Evolutionary conservation across 768 basidiomycete genomes (phyloP).

Genomic region (Baorangia bicolor): DNA sequence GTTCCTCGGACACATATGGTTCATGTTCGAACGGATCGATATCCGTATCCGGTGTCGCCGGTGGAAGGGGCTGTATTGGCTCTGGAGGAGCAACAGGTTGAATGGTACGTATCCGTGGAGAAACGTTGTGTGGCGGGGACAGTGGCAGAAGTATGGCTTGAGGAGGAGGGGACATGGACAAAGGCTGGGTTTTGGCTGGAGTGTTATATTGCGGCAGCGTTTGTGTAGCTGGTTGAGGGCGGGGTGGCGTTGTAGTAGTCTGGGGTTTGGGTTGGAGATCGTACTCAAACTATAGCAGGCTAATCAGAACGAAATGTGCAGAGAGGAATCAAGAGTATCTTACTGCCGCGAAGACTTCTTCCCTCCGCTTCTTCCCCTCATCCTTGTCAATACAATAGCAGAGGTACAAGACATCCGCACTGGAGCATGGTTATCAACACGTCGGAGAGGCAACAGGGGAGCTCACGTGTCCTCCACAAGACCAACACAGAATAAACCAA

Average conservation of each 20-base stretch:
- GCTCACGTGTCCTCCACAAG: constrained; percentile 74
- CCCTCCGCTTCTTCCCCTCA: constrained; percentile 46
- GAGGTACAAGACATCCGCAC: constrained; percentile 64
- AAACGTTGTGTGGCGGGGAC: constrained; percentile 1
- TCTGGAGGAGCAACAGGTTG: constrained; percentile 12
- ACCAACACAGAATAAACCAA: constrained; percentile 81
- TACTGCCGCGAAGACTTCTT: constrained; percentile 57
- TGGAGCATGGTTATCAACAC: constrained; percentile 21
- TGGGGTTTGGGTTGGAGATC: constrained; percentile 28
- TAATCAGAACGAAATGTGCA: constrained; percentile 2
- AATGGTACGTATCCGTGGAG: constrained; percentile 2
- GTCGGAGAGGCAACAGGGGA: neutral
- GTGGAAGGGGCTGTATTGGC: constrained; percentile 15
- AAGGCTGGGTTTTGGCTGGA: constrained; percentile 7
- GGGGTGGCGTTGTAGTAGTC: constrained; percentile 12
- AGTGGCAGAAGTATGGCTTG: constrained; percentile 10
- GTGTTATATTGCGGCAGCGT: constrained; percentile 10
- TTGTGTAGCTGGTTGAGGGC: constrained; percentile 8
- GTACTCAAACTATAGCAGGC: constrained; percentile 40
- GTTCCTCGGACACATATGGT: constrained; percentile 25
- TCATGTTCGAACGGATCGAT: constrained; percentile 36
- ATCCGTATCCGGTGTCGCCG: constrained; percentile 28
- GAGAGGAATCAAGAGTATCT: constrained; percentile 19
- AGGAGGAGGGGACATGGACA: constrained; percentile 12
- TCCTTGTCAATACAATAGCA: constrained; percentile 68